These are phyloP conservation scores for Carex kokanica DNA, from an alignment of 176 grass and related monocot genomes.

Conservation along the genomic window DNA sequence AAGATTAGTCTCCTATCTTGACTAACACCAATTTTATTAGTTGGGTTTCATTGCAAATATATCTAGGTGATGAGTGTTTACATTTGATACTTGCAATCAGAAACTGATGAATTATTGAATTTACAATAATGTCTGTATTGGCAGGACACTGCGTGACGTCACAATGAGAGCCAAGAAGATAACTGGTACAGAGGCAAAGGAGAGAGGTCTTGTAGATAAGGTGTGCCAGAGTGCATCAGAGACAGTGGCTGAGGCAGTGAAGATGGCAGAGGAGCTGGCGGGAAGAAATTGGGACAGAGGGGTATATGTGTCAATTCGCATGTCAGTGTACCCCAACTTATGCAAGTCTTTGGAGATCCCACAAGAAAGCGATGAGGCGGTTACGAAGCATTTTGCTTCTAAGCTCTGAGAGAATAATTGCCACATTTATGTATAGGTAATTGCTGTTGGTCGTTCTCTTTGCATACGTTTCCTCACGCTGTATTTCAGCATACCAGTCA, in stretches of 20 bases:
- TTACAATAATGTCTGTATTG: background rate
- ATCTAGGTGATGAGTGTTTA: background rate
- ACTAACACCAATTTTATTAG: background rate
- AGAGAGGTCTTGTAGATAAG: conserved; percentile 57
- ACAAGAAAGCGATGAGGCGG: conserved; percentile 53
- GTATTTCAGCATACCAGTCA: background rate
- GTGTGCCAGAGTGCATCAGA: conserved; percentile 43
- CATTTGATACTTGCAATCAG: background rate
- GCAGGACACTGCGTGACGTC: conserved; percentile 55
- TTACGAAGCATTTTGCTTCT: conserved; percentile 34
- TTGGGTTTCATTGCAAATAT: background rate
- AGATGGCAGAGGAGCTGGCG: conserved; percentile 66
- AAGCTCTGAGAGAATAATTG: conserved; percentile 40
- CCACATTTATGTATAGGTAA: background rate
- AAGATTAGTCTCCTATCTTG: background rate
- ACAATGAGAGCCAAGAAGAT: conserved; percentile 45
- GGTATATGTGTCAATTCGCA: conserved; percentile 59
- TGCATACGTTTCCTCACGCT: too few species aligned
- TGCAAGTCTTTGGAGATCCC: conserved; percentile 44
- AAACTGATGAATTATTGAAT: background rate
- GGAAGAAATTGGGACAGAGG: conserved; percentile 71
- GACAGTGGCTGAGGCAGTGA: conserved; percentile 57
- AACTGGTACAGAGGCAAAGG: conserved; percentile 47
- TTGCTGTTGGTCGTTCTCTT: background rate
- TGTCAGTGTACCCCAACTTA: conserved; percentile 46